Conservation (phyloP, 306 rosid genomes). For the Malus fusca region DNA sequence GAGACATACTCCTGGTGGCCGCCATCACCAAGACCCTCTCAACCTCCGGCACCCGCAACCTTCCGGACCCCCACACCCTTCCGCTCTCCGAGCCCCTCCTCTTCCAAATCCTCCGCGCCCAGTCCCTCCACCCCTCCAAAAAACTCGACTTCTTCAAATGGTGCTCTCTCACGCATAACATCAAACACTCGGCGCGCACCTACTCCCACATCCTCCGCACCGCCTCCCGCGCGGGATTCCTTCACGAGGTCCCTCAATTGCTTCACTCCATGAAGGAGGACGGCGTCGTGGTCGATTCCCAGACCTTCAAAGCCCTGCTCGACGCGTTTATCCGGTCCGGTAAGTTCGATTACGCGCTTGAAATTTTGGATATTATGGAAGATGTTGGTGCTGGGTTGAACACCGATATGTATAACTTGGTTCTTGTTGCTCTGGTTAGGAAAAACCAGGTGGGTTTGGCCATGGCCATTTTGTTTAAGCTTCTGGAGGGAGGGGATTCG, state of each 20-base stretch:
- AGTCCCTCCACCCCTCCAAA: conserved; percentile 47
- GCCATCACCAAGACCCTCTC: conserved; percentile 55
- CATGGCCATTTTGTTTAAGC: conserved; percentile 46
- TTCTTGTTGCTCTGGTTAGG: conserved; percentile 47
- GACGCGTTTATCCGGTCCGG: conserved; percentile 39
- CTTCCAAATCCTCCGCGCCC: conserved; percentile 43
- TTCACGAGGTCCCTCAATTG: conserved; percentile 38
- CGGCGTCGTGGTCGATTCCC: conserved; percentile 37
- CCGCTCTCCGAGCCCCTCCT: conserved; percentile 46
- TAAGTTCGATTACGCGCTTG: conserved; percentile 43
- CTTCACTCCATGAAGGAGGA: conserved; percentile 45
- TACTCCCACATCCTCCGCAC: conserved; percentile 47
- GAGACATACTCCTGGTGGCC: conserved; percentile 48
- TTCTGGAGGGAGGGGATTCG: conserved; percentile 22
- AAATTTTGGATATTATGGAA: conserved; percentile 48
- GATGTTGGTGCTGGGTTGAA: conserved; percentile 25
- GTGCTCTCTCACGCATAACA: conserved; percentile 28
- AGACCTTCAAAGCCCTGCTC: conserved; percentile 53
- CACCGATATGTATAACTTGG: conserved; percentile 36
- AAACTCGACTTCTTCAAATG: conserved; percentile 65
- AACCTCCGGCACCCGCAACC: conserved; percentile 44
- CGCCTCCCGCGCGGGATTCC: conserved; percentile 35
- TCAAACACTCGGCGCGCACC: conserved; percentile 25
- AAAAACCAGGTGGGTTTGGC: conserved; percentile 62
- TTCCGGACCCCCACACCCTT: conserved; percentile 31